A percentile compares a stretch with the other conserved stretches of the same genome.
phyloP scores from a whole-genome alignment of 1,284 basidiomycete genomes.

The Naganishia liquefaciens region DNA sequence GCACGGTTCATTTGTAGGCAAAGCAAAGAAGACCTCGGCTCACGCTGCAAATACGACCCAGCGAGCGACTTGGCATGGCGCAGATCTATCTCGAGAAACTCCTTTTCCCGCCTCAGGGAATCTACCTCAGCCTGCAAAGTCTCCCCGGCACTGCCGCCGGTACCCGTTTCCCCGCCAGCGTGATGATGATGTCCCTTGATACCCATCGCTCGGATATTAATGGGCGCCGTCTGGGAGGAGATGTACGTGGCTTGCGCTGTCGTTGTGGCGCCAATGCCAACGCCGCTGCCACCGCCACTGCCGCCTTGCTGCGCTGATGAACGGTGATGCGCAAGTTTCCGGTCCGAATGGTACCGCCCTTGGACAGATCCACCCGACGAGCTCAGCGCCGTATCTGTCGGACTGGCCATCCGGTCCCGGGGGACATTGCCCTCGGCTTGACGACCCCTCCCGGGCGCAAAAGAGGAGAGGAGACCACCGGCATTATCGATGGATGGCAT shows the following conservation, averaged over 20 bases:
- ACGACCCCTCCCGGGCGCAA: background rate
- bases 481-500: conserved; percentile 1
- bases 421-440: background rate
- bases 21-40: background rate
- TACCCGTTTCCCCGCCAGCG: background rate
- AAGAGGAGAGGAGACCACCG: background rate
- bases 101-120: conserved; percentile 28
- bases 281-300: background rate
- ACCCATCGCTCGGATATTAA: conserved; percentile 12
- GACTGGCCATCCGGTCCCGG: background rate
- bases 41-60: conserved; percentile 32
- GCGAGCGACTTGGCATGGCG: conserved; percentile 23
- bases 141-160: conserved; percentile 6
- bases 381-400: conserved; percentile 11
- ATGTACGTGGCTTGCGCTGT: background rate
- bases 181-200: background rate
- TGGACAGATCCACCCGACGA: conserved; percentile 17
- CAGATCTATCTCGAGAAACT: conserved; percentile 28
- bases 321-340: background rate
- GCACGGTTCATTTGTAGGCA: background rate
- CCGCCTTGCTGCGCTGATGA: background rate
- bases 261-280: background rate
- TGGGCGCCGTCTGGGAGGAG: conserved; percentile 14
- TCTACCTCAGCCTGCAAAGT: conserved; percentile 25
- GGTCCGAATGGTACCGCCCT: conserved; percentile 10